Conservation (phyloP, 768 basidiomycete species). For the Tylopilus intermedius region DNA sequence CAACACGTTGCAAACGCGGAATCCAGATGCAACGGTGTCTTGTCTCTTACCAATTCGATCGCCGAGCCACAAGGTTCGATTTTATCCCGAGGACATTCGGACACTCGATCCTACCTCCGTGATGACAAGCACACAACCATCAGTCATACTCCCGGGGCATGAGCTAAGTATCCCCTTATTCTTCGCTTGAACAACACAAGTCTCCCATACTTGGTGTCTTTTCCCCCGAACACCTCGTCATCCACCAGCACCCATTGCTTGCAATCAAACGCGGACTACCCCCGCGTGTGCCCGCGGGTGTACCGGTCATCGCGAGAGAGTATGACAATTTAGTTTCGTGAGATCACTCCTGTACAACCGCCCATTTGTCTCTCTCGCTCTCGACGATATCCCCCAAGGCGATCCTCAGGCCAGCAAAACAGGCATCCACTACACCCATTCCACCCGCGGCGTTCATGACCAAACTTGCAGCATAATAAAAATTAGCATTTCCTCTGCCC, state of each 20-base stretch:
- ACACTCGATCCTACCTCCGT: no score
- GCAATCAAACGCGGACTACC: not conserved
- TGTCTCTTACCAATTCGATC: not conserved
- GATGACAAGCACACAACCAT: no score
- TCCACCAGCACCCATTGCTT: not conserved
- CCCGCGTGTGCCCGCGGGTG: not conserved
- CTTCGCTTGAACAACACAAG: not conserved
- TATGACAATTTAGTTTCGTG: no score
- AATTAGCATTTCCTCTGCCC: conserved; percentile 95
- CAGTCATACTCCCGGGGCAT: not conserved
- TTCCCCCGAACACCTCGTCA: not conserved
- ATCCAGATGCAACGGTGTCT: not conserved
- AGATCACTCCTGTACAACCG: conserved; percentile 24
- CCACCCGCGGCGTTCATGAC: conserved; percentile 90
- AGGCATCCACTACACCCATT: conserved; percentile 72
- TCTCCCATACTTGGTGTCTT: not conserved
- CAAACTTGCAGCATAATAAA: conserved; percentile 93
- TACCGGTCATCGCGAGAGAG: not conserved
- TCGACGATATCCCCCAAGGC: conserved; percentile 55
- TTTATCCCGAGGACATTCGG: not conserved
- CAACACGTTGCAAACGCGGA: not conserved
- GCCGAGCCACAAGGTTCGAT: not conserved
- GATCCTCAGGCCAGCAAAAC: conserved; percentile 78
- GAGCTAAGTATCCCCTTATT: not conserved
- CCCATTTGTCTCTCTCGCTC: conserved; percentile 31